Base-by-base conservation (phyloP, 345 rosid genomes). In the Lumnitzera racemosa region DNA sequence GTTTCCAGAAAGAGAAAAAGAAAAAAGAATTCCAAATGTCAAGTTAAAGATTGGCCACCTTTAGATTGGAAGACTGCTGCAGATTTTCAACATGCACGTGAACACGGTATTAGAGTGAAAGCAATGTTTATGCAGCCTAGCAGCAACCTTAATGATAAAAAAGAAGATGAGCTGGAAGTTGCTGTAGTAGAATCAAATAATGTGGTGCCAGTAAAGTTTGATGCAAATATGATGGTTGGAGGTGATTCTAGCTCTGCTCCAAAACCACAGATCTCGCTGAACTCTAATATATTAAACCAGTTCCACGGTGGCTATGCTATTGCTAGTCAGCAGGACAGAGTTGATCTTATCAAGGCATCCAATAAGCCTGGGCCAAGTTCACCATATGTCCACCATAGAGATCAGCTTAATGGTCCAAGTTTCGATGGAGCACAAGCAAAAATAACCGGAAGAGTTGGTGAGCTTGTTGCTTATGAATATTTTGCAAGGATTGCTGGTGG, bases 381-480 rank as follows among this genome's bases (percentile, higher is more conserved):
- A 47, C 43, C 76, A 15, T 74, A 68, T 61, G 81, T 81, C 75
- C 54, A 64, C 67, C 52, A 31, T 64, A 83, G 92, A 74, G 89
- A 80, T 48, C 83, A 75, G 72, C 84, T 82, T 58, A 74, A 70
- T 62, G 69, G 81, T 4, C 84, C 89, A 31, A 66, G 76, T 16
- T 81, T 83, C 16, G 67, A 76, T 76, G 67, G 68, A 36, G 64
- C 57, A 6, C 91, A 79, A 54, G 88, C 88, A 15, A 54, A 51
- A 68, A 71, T 61, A 17, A 90, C 91, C 0, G 97, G 97, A 61
- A 87, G 78, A 72, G 73, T 70, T 24, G 99, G 99, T 0, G 97
- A 94, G 76, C 80, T 67, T 17, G 80, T 80, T 31, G 99, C 97
- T 41, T 94, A 79, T 71, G 80, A 78, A 59, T 78, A 84, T 78